Conservation (phyloP, 2,329 filamentous ascomycete genomes). For the Penicillium sp. region DNA sequence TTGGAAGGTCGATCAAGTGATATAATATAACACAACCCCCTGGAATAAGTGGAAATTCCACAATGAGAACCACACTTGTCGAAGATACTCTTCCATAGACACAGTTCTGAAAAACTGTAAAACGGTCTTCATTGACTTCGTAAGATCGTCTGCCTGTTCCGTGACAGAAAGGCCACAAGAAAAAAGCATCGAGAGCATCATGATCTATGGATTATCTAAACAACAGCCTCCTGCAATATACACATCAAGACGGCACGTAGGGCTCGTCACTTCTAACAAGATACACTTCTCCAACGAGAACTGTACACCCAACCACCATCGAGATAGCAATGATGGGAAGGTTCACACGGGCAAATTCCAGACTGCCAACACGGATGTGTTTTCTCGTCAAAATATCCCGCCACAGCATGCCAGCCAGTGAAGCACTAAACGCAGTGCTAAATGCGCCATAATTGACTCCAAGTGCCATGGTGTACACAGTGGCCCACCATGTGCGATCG, state of each 20-base stretch:
- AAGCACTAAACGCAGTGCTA: constrained; percentile 68
- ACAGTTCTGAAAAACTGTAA: neutral
- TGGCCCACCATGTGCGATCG: constrained; percentile 68
- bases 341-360: constrained; percentile 68
- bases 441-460: constrained; percentile 75
- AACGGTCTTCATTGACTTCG: constrained; percentile 3
- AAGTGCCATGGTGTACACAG: constrained; percentile 70
- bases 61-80: neutral
- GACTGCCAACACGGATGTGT: constrained; percentile 60
- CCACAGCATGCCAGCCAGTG: constrained; percentile 69
- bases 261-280: constrained; percentile 47
- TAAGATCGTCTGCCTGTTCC: neutral
- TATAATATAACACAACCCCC: neutral
- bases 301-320: constrained; percentile 62
- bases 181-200: neutral
- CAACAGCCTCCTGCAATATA: neutral
- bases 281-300: constrained; percentile 64
- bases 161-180: neutral
- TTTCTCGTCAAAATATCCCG: constrained; percentile 67
- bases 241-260: constrained; percentile 25
- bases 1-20: neutral
- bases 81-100: neutral
- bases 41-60: neutral
- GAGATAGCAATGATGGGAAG: constrained; percentile 67
- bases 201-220: constrained; percentile 4